Conservation (phyloP, 2,329 filamentous ascomycete species). For the Penicillium sp. region DNA sequence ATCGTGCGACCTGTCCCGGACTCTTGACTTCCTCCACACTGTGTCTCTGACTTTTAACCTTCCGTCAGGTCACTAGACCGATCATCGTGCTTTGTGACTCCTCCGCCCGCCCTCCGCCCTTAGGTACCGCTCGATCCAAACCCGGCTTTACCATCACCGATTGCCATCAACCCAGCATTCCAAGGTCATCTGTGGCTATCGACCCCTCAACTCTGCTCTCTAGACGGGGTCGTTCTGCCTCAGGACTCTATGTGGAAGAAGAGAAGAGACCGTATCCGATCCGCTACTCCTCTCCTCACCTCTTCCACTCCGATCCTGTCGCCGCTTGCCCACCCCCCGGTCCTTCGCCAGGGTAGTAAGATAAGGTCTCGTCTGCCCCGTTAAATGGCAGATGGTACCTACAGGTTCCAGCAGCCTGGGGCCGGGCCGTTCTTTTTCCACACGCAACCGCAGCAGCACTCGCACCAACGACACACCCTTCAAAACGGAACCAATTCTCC, state of each 20-base stretch:
- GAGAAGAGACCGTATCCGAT: slow-evolving; percentile 45
- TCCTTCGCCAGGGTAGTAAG: slow-evolving; percentile 30
- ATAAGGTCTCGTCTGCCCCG: slow-evolving; percentile 45
- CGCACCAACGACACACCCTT: slow-evolving; percentile 43
- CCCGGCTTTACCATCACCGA: slow-evolving; percentile 5
- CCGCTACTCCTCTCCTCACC: slow-evolving; percentile 35
- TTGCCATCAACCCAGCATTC: slow-evolving; percentile 10
- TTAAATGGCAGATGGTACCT: slow-evolving; percentile 55
- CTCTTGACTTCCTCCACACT: slow-evolving; percentile 12
- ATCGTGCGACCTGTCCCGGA: slow-evolving; percentile 13
- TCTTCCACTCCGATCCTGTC: slow-evolving; percentile 24
- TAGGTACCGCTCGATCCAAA: slow-evolving; percentile 23
- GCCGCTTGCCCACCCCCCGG: slow-evolving; percentile 23
- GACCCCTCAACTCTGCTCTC: slow-evolving; percentile 17
- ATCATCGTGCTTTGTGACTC: slow-evolving; percentile 25
- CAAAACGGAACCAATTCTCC: slow-evolving; percentile 47
- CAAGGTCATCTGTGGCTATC: slow-evolving; percentile 13
- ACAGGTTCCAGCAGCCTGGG: slow-evolving; percentile 53
- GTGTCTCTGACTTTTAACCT: slow-evolving; percentile 6
- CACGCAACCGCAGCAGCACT: slow-evolving; percentile 41
- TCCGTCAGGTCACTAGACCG: slow-evolving; percentile 7
- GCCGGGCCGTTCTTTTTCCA: slow-evolving; percentile 49
- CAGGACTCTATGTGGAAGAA: slow-evolving; percentile 48
- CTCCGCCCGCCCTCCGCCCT: slow-evolving; percentile 26
- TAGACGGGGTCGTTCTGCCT: slow-evolving; percentile 31